These are phyloP conservation scores for Cryphonectria radicalis DNA, from an alignment of 2,329 filamentous ascomycete genomes.

Conservation along the genomic window DNA sequence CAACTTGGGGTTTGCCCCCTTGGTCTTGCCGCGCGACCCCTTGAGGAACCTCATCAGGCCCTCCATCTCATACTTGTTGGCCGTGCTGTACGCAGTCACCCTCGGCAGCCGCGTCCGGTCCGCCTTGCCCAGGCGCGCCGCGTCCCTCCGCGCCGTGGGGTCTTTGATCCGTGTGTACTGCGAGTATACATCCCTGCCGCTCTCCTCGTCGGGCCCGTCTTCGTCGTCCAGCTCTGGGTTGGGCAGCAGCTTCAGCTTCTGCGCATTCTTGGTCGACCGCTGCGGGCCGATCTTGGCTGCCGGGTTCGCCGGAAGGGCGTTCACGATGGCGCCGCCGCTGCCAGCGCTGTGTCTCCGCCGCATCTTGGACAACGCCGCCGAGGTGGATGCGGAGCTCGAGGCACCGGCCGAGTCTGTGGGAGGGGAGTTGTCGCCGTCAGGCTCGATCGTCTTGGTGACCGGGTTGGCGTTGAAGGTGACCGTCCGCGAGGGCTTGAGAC, in stretches of 20 bases:
- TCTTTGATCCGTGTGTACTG: constrained; percentile 99
- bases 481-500: constrained; percentile 58
- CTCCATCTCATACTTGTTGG: constrained; percentile 89
- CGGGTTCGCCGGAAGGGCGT: constrained; percentile 44
- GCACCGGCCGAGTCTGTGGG: constrained; percentile 35
- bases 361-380: constrained; percentile 84
- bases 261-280: constrained; percentile 89
- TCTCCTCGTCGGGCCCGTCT: constrained; percentile 82
- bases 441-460: constrained; percentile 64
- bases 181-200: constrained; percentile 92
- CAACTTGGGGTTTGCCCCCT: constrained; percentile 83
- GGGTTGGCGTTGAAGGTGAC: constrained; percentile 80
- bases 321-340: constrained; percentile 65
- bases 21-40: constrained; percentile 69
- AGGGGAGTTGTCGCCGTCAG: constrained; percentile 42
- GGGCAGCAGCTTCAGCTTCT: constrained; percentile 96
- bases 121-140: constrained; percentile 88
- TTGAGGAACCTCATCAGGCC: constrained; percentile 90
- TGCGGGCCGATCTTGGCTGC: constrained; percentile 86
- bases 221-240: constrained; percentile 82
- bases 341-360: constrained; percentile 85
- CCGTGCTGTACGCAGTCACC: constrained; percentile 96
- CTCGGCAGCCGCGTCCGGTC: constrained; percentile 85
- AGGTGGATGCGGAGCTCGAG: constrained; percentile 37
- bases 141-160: constrained; percentile 88